These are phyloP conservation scores for Wickerhamomyces queroliae DNA, from an alignment of 805 yeast species.

Conservation along the genomic window DNA sequence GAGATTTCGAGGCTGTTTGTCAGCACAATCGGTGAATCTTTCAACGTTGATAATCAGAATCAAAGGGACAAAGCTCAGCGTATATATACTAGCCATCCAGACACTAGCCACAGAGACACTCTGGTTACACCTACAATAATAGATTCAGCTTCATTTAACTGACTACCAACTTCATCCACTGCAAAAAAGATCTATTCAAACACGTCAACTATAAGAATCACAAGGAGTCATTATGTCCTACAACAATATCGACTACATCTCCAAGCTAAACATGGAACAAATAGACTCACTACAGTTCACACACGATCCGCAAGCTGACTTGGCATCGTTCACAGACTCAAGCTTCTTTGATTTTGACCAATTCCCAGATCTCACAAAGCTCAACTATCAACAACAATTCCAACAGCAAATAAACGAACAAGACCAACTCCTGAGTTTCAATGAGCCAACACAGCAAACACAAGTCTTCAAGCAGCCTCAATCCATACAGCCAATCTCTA, in stretches of 20 bases:
- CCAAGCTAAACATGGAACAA: not conserved
- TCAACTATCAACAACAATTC: constrained; percentile 3
- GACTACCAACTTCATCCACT: not conserved
- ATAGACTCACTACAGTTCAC: not conserved
- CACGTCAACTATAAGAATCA: not conserved
- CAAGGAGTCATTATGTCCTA: not conserved
- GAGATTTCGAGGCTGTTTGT: too few species aligned
- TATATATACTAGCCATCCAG: too few species aligned
- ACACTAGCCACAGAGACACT: too few species aligned
- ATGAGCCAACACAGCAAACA: not conserved
- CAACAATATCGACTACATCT: not conserved
- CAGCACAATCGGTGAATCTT: too few species aligned
- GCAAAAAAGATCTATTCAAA: not conserved
- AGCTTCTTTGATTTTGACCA: constrained; percentile 20
- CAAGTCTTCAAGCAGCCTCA: too few species aligned
- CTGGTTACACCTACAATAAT: too few species aligned
- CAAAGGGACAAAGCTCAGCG: too few species aligned
- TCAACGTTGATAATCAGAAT: too few species aligned
- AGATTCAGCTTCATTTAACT: too few species aligned
- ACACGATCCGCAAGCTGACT: constrained; percentile 4
- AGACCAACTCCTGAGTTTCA: too few species aligned
- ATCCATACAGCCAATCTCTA: not conserved
- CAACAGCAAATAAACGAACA: constrained; percentile 1
- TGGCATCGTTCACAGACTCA: constrained; percentile 15
- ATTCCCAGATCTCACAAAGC: constrained; percentile 7